Evolutionary conservation across 768 basidiomycete genomes (phyloP).

Genomic region (Suillus variegatus): DNA sequence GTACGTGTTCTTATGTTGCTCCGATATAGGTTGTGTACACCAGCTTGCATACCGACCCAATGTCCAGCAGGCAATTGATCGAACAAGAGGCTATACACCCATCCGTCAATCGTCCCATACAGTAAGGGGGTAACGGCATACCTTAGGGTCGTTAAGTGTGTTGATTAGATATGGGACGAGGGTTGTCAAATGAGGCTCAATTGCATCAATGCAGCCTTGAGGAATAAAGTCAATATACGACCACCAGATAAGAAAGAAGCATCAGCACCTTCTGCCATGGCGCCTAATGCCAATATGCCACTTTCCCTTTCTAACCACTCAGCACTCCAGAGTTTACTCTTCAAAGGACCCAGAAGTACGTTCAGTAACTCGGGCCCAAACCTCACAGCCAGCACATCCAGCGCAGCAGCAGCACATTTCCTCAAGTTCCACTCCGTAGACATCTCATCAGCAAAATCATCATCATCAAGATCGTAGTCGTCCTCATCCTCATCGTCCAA

Average conservation of each 20-base stretch:
- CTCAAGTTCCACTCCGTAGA: slow-evolving; percentile 98
- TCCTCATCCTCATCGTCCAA: slow-evolving; percentile 87
- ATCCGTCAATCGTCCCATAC: slow-evolving; percentile 11
- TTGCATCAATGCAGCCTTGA: slow-evolving; percentile 91
- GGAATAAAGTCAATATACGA: slow-evolving; percentile 14
- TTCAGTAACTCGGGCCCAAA: slow-evolving; percentile 89
- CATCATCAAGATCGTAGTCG: slow-evolving; percentile 83
- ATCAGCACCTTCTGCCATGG: slow-evolving; percentile 91
- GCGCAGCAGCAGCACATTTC: slow-evolving; percentile 96
- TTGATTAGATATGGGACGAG: slow-evolving; percentile 92
- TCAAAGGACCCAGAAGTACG: slow-evolving; percentile 84
- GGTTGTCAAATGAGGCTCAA: slow-evolving; percentile 93
- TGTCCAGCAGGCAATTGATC: slow-evolving; percentile 99
- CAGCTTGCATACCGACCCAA: slow-evolving; percentile 98
- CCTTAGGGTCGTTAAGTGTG: slow-evolving; percentile 90
- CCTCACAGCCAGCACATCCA: slow-evolving; percentile 94
- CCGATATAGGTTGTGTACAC: slow-evolving; percentile 84
- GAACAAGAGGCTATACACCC: slow-evolving; percentile 78
- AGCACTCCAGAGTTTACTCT: slow-evolving; percentile 88
- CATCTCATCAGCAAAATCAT: slow-evolving; percentile 90
- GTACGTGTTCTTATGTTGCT: slow-evolving; percentile 86
- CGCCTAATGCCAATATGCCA: slow-evolving; percentile 93
- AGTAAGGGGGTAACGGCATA: slow-evolving; percentile 32
- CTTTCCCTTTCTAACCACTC: slow-evolving; percentile 97
- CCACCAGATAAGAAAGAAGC: not conserved